A percentile compares a stretch with the other conserved stretches of the same genome.
These are phyloP conservation scores for Aspergillus bertholletiae DNA, from an alignment of 495 filamentous ascomycete genomes.

Conservation along the genomic window DNA sequence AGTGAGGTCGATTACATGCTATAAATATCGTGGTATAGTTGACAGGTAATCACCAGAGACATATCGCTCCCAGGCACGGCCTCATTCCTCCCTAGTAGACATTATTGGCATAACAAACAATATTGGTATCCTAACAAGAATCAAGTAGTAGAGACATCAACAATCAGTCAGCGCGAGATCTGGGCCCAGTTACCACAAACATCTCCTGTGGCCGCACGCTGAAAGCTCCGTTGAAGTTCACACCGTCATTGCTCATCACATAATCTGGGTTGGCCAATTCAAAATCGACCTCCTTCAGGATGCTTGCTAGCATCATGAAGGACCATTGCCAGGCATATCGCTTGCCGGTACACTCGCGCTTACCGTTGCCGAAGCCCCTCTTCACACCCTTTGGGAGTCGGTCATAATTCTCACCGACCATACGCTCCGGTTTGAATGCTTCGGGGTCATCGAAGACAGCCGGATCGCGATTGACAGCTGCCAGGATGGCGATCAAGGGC, in stretches of 20 bases:
- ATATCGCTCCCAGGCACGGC: too few species aligned
- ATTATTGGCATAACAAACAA: not conserved
- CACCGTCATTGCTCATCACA: conserved; percentile 13
- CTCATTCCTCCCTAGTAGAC: not conserved
- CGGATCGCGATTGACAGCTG: conserved; percentile 66
- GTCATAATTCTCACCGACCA: conserved; percentile 63
- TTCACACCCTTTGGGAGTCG: conserved; percentile 55
- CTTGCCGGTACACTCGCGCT: conserved; percentile 63
- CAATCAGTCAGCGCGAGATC: not conserved
- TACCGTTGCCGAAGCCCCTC: conserved; percentile 70
- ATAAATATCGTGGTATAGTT: too few species aligned
- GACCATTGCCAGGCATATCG: conserved; percentile 63
- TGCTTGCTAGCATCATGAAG: conserved; percentile 34
- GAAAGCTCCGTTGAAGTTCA: conserved; percentile 38
- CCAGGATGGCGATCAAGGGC: conserved; percentile 59
- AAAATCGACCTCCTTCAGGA: conserved; percentile 40
- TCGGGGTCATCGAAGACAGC: conserved; percentile 62
- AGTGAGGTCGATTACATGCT: too few species aligned
- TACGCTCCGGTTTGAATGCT: conserved; percentile 64
- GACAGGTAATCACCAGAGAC: too few species aligned
- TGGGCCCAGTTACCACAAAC: conserved; percentile 18
- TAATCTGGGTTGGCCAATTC: conserved; percentile 44
- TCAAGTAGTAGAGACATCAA: not conserved
- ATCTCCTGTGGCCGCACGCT: conserved; percentile 33
- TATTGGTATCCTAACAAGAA: not conserved